Percentiles rank a stretch among this genome's conserved stretches.
phyloP scores from a whole-genome alignment of 1,284 basidiomycete species.

The Naganishia sp. region DNA sequence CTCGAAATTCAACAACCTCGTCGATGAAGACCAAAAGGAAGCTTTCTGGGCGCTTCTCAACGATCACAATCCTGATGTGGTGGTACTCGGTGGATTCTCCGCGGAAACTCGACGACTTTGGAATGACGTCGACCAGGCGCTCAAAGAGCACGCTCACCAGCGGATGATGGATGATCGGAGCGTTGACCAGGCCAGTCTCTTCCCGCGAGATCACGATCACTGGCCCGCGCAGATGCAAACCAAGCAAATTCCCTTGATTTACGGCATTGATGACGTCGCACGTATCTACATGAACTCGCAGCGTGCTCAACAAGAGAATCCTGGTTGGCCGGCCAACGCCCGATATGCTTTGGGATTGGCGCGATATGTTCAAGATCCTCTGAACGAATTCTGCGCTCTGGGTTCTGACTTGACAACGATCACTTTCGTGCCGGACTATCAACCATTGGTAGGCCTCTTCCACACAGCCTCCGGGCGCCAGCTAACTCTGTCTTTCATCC shows the following conservation, averaged over 20 bases:
- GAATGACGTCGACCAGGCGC: slow-evolving; percentile 61
- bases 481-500: slow-evolving; percentile 32
- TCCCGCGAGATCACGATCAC: slow-evolving; percentile 41
- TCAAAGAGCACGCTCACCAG: slow-evolving; percentile 48
- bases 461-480: not conserved
- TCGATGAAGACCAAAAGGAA: slow-evolving; percentile 60
- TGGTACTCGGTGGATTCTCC: slow-evolving; percentile 85
- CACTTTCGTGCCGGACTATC: slow-evolving; percentile 71
- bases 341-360: slow-evolving; percentile 95
- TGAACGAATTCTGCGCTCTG: slow-evolving; percentile 89
- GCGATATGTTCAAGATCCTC: slow-evolving; percentile 87
- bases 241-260: slow-evolving; percentile 68
- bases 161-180: slow-evolving; percentile 29
- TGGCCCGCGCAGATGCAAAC: slow-evolving; percentile 36
- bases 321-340: slow-evolving; percentile 73
- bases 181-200: slow-evolving; percentile 36
- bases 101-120: slow-evolving; percentile 64
- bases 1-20: slow-evolving; percentile 82
- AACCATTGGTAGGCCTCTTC: slow-evolving; percentile 67
- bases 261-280: slow-evolving; percentile 87
- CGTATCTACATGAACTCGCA: slow-evolving; percentile 89
- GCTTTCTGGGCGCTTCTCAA: slow-evolving; percentile 80
- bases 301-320: slow-evolving; percentile 83
- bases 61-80: slow-evolving; percentile 79
- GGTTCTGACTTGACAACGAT: slow-evolving; percentile 78